Evolutionary conservation across 2,329 filamentous ascomycete species (phyloP).

Genomic region (Pestalotiopsis sp.): DNA sequence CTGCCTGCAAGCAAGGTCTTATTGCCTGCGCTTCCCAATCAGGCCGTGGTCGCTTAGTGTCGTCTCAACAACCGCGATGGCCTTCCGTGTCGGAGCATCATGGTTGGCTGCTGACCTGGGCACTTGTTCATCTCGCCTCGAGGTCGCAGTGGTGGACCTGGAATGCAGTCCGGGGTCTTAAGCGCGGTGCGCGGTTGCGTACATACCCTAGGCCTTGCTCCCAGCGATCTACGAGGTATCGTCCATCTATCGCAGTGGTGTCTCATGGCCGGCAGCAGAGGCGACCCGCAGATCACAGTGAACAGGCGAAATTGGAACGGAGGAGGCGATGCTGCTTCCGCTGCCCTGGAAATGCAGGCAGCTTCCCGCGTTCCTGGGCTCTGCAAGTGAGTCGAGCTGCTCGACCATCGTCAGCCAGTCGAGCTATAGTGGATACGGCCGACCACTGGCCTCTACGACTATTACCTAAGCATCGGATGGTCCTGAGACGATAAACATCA

Average conservation of each 20-base stretch:
- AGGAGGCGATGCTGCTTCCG: slow-evolving; percentile 23
- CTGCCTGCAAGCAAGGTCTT: background rate
- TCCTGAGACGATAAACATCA: slow-evolving; percentile 18
- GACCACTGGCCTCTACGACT: slow-evolving; percentile 17
- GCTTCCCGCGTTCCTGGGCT: background rate
- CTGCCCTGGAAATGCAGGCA: slow-evolving; percentile 13
- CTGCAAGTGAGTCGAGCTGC: background rate
- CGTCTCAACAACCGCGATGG: slow-evolving; percentile 23
- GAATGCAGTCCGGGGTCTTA: slow-evolving; percentile 21
- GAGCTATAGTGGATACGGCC: slow-evolving; percentile 24
- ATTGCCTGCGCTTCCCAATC: slow-evolving; percentile 14
- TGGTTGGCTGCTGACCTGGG: slow-evolving; percentile 28
- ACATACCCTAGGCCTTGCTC: background rate
- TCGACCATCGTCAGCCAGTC: slow-evolving; percentile 21
- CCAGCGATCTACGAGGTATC: background rate
- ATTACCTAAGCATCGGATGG: slow-evolving; percentile 4
- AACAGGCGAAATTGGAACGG: slow-evolving; percentile 24
- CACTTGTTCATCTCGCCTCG: slow-evolving; percentile 14
- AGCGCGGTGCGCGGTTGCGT: slow-evolving; percentile 30
- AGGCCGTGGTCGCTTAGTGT: slow-evolving; percentile 11
- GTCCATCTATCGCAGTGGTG: background rate
- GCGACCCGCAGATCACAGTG: slow-evolving; percentile 1
- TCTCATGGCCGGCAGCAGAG: slow-evolving; percentile 4
- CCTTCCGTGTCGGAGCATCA: slow-evolving; percentile 21
- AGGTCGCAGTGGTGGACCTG: slow-evolving; percentile 14